Base-by-base conservation (phyloP, 2,329 filamentous ascomycete species). In the Venturia aucupariae region DNA sequence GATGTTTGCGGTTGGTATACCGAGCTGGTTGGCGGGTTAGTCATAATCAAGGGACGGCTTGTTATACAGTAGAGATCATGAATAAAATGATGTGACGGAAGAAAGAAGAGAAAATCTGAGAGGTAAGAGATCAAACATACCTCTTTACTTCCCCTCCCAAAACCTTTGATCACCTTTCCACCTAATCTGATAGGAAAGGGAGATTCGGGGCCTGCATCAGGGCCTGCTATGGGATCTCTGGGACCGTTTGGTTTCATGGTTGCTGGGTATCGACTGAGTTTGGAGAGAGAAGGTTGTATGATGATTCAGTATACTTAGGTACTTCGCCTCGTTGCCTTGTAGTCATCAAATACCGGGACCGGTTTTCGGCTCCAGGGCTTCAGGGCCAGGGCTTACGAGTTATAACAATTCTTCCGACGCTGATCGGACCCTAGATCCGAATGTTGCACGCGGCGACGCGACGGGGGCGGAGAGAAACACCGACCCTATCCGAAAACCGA, bases 1-100 rank as follows among this genome's bases (percentile, higher is more conserved):
- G 71, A 89, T 88, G 80, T 97, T 99, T 73, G 94, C 94, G 1
- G 94, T 97, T 2, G 94, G 94, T 74, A 97, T 97, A 70, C 93
- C 93, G 73, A 97, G 90, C 87, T 95, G 68, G 3, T 27, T 63
- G 62, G 4, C 11, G 22, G 13, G 48, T 65, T 30, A 65, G 64
- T 44, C 17, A 63, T 54, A 17, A n/a, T 7, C 30, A 32, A 30
- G 24, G 19, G 11, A 62, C 17, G 17, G 15, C n/a, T 32, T 62
- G 19, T 48, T 15, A 10, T 51, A 1, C n/a, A n/a, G n/a, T n/a
- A 4, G 7, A 54, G n/a, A 38, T 19, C 11, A 4, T 19, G 27
- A n/a, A n/a, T 7, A n/a, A 24, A 30, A 46, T 38, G 35, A 41
- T 4, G n/a, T n/a, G n/a, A n/a, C n/a, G n/a, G n/a, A n/a, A n/a